Evolutionary conservation across 2,329 filamentous ascomycete species (phyloP).

Genomic region (Aspergillus sp.): DNA sequence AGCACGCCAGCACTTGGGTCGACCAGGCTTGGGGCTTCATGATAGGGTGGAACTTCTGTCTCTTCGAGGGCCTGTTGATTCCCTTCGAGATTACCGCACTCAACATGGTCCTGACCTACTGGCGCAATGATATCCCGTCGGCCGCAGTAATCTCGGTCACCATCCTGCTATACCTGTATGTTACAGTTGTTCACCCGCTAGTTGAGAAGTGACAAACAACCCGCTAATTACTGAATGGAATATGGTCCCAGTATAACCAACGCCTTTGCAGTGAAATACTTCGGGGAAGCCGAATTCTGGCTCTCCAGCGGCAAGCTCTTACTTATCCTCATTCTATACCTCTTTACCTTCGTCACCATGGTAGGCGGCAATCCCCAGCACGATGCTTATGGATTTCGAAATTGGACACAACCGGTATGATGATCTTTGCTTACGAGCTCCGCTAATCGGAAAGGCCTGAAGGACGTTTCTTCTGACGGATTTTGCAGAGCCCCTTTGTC

Average conservation of each 20-base stretch:
- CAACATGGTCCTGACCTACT: constrained; percentile 42
- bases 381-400: constrained; percentile 69
- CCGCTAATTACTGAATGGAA: no score
- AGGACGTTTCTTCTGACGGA: no score
- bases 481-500: constrained; percentile 55
- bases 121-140: constrained; percentile 39
- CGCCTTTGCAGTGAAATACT: constrained; percentile 66
- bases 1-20: constrained; percentile 45
- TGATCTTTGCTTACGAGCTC: no score
- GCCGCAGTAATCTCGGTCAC: constrained; percentile 28
- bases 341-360: constrained; percentile 78
- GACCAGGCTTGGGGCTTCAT: constrained; percentile 47
- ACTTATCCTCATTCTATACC: constrained; percentile 65
- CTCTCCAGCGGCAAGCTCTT: constrained; percentile 61
- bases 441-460: no score
- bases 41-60: constrained; percentile 50
- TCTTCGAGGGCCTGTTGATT: constrained; percentile 42
- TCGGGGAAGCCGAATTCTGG: constrained; percentile 61
- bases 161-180: constrained; percentile 16
- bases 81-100: constrained; percentile 46
- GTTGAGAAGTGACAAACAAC: no score
- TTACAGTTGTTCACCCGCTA: constrained; percentile 39
- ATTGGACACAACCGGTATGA: constrained; percentile 55
- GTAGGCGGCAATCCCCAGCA: constrained; percentile 72
- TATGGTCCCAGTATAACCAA: constrained; percentile 42